phyloP scores from a whole-genome alignment of 352 stramenopile species.

The Globisporangium emineosum region DNA sequence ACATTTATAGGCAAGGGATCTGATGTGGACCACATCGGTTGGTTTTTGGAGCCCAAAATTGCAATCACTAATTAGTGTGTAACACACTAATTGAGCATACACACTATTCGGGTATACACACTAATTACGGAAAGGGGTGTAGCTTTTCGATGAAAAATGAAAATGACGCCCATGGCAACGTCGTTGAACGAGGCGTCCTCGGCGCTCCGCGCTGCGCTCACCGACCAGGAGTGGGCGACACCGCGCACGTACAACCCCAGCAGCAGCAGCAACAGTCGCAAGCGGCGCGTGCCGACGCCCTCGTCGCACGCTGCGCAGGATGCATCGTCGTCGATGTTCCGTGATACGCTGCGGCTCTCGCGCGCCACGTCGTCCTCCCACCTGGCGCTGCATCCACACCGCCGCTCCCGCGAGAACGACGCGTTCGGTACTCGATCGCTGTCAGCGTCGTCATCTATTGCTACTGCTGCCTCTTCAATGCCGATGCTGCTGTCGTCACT shows the following conservation, averaged over 20 bases:
- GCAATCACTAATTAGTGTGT: too few relatives aligned
- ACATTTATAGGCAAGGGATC: too few relatives aligned
- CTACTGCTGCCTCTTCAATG: background rate
- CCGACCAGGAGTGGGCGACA: background rate
- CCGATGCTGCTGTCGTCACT: background rate
- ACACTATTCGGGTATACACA: too few relatives aligned
- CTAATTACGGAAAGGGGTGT: too few relatives aligned
- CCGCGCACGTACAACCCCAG: background rate
- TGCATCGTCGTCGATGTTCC: background rate
- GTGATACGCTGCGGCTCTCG: background rate
- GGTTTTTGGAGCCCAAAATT: too few relatives aligned
- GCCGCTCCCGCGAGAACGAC: background rate
- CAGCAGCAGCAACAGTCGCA: background rate
- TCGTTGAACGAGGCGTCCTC: constrained; percentile 20
- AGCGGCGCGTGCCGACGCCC: constrained; percentile 4
- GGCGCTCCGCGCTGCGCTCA: background rate
- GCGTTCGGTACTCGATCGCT: background rate
- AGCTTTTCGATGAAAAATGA: too few relatives aligned
- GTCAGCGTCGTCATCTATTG: background rate
- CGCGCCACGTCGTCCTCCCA: background rate
- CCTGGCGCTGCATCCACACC: background rate
- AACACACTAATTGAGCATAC: too few relatives aligned
- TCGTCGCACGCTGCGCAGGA: background rate
- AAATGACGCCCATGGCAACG: constrained; percentile 25
- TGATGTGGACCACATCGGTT: too few relatives aligned